Evolutionary conservation across 2,329 filamentous ascomycete genomes (phyloP).

Genomic region (Rutstroemia sp.): DNA sequence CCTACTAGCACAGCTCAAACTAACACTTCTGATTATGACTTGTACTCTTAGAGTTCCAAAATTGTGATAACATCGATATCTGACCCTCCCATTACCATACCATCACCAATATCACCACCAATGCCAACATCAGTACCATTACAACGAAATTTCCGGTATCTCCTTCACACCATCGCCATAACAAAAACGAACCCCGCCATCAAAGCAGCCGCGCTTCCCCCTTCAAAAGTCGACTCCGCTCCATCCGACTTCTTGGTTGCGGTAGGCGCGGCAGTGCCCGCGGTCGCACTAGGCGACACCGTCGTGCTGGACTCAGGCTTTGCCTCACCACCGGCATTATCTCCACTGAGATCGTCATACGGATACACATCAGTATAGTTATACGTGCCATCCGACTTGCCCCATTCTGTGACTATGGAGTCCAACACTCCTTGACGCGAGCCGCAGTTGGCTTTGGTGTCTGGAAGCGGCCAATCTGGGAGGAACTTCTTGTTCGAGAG

Average conservation of each 20-base stretch:
- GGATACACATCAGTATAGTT: constrained; percentile 18
- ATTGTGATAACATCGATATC: no score
- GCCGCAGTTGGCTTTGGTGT: constrained; percentile 17
- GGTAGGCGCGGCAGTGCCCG: background rate
- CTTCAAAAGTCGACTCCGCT: background rate
- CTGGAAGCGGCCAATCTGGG: constrained; percentile 17
- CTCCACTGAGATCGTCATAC: constrained; percentile 13
- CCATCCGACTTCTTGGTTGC: constrained; percentile 2
- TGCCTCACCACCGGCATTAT: constrained; percentile 11
- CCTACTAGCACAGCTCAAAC: no score
- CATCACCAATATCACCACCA: background rate
- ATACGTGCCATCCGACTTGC: constrained; percentile 10
- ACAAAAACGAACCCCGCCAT: constrained; percentile 3
- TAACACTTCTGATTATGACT: no score
- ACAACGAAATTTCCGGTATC: background rate
- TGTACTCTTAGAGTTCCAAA: no score
- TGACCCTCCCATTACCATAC: background rate
- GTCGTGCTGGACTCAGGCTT: background rate
- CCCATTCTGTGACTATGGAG: constrained; percentile 15
- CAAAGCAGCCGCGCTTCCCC: background rate
- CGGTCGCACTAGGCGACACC: background rate
- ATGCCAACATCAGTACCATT: background rate
- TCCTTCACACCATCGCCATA: background rate
- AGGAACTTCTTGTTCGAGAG: constrained; percentile 21
- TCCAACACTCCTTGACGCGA: constrained; percentile 13